Evolutionary conservation across 2,329 filamentous ascomycete species (phyloP).

Genomic region (Fusarium sacchari): DNA sequence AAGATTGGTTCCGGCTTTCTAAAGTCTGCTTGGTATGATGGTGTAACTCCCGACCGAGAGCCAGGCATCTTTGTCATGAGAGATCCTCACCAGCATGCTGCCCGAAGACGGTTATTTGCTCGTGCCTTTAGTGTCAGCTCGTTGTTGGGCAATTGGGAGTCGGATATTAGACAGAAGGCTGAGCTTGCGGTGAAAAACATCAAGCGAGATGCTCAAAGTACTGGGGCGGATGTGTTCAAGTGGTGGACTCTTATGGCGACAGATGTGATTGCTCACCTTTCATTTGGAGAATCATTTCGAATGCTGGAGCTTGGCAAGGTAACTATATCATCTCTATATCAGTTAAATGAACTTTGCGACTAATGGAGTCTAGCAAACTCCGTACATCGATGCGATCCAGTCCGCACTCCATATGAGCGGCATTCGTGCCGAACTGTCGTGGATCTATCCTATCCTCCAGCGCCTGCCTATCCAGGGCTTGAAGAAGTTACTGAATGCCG

Average conservation of each 20-base stretch:
- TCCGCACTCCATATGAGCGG: neutral
- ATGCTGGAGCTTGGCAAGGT: conserved; percentile 27
- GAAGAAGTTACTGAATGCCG: neutral
- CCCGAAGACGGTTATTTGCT: conserved; percentile 8
- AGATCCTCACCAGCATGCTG: conserved; percentile 12
- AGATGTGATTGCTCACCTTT: conserved; percentile 21
- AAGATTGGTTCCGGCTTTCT: conserved; percentile 25
- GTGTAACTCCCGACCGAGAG: neutral
- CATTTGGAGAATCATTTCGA: conserved; percentile 23
- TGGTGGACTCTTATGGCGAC: conserved; percentile 34
- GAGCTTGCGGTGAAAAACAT: neutral
- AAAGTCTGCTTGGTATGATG: conserved; percentile 29
- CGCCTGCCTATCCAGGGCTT: neutral
- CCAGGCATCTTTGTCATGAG: conserved; percentile 23
- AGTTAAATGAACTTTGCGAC: neutral
- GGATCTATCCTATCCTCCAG: neutral
- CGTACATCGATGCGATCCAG: neutral
- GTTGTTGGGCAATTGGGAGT: conserved; percentile 12
- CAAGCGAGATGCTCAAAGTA: neutral
- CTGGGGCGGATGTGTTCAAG: conserved; percentile 17
- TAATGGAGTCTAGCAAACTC: neutral
- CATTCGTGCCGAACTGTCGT: neutral
- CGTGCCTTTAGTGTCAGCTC: conserved; percentile 19
- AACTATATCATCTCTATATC: rapidly evolving
- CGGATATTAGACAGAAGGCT: neutral